These are phyloP conservation scores for Chaetomiaceae sp. DNA, from an alignment of 2,329 filamentous ascomycete genomes.

Conservation along the genomic window DNA sequence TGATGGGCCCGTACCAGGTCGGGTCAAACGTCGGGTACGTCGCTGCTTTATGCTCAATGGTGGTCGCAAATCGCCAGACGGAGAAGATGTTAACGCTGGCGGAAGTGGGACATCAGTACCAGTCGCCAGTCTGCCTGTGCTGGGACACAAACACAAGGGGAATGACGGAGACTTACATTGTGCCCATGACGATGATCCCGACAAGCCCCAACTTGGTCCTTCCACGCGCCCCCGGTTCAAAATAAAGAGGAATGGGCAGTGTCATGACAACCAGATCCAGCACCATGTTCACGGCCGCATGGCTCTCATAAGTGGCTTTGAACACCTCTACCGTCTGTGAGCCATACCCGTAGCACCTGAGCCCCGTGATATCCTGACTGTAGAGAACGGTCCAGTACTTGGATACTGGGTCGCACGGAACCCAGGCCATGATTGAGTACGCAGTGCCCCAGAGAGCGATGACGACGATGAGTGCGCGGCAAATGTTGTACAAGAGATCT, in stretches of 20 bases:
- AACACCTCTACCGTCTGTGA: slow-evolving; percentile 26
- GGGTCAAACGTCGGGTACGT: slow-evolving; percentile 32
- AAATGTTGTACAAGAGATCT: slow-evolving; percentile 25
- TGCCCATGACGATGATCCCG: slow-evolving; percentile 30
- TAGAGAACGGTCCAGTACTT: slow-evolving; percentile 9
- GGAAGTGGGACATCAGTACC: too few relatives aligned
- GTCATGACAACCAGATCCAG: slow-evolving; percentile 32
- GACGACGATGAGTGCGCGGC: slow-evolving; percentile 11
- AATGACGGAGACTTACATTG: slow-evolving; percentile 15
- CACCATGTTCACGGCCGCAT: slow-evolving; percentile 32
- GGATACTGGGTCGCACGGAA: slow-evolving; percentile 27
- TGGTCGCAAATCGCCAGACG: slow-evolving; percentile 30
- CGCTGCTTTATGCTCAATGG: slow-evolving; percentile 29
- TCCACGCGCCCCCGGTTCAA: slow-evolving; percentile 21
- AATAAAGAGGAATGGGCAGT: slow-evolving; percentile 32
- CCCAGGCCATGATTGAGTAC: slow-evolving; percentile 29
- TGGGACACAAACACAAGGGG: too few relatives aligned
- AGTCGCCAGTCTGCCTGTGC: too few relatives aligned
- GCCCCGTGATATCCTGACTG: slow-evolving; percentile 20
- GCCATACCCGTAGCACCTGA: slow-evolving; percentile 31
- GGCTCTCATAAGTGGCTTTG: slow-evolving; percentile 31
- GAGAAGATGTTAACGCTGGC: slow-evolving; percentile 27
- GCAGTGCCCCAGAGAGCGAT: slow-evolving; percentile 28
- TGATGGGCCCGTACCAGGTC: slow-evolving; percentile 30
- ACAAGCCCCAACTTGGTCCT: slow-evolving; percentile 28